phyloP scores from a whole-genome alignment of 1,284 basidiomycete species.

The Albatrellus sp. region DNA sequence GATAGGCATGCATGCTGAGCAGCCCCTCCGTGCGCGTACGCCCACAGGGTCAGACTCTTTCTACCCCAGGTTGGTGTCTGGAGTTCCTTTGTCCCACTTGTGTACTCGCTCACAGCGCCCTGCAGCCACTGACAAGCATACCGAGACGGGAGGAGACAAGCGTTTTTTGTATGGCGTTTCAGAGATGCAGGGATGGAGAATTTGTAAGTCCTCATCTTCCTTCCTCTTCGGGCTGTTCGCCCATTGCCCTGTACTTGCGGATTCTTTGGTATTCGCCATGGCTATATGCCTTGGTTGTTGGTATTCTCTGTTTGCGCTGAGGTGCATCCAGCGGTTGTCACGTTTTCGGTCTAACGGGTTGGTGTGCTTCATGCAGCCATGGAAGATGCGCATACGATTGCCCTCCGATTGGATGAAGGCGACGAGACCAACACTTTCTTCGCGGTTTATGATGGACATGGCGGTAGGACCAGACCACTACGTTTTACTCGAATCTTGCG shows the following conservation, averaged over 20 bases:
- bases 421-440: slow-evolving; percentile 71
- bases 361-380: slow-evolving; percentile 53
- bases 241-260: no score
- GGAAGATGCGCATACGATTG: slow-evolving; percentile 94
- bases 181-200: slow-evolving; percentile 99
- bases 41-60: slow-evolving; percentile 60
- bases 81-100: slow-evolving; percentile 5
- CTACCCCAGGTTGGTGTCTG: slow-evolving; percentile 42
- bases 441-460: slow-evolving; percentile 97
- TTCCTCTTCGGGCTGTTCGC: neutral
- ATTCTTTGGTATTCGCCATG: no score
- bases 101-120: slow-evolving; percentile 4
- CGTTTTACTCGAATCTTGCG: slow-evolving; percentile 5
- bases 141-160: slow-evolving; percentile 68
- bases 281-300: no score
- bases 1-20: neutral
- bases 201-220: slow-evolving; percentile 52
- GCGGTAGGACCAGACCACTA: slow-evolving; percentile 47
- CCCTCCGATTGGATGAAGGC: slow-evolving; percentile 54
- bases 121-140: slow-evolving; percentile 76
- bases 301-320: slow-evolving; percentile 3
- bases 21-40: slow-evolving; percentile 5
- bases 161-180: slow-evolving; percentile 76
- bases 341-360: no score
- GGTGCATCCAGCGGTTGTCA: no score